Evolutionary conservation across 192 early-diverging fungal species (phyloP), one percentile per base, ranked within the genome.

Genomic region (Phycomyces nitens): DNA sequence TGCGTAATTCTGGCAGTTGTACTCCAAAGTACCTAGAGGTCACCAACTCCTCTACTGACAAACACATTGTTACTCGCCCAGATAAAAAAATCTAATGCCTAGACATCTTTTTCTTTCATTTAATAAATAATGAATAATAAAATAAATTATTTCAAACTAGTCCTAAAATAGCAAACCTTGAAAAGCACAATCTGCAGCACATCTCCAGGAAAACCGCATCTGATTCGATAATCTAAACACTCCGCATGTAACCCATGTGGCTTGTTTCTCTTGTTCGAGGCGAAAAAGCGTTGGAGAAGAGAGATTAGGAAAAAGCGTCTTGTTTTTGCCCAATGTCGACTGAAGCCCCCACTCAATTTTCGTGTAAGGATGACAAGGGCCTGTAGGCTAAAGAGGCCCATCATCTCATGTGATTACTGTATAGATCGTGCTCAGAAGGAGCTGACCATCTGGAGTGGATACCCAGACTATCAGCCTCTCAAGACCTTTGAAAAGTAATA

Each of bases 361-460:
- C 82, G 39, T 84, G 82, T 84, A 76, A 40, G 77, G 73, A 7
- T 62, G n/a, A 16, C 14, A 38, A 49, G 21, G 8, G 29, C 12
- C 16, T 1, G n/a, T 24, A 27, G n/a, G 20, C 5, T 54, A 34
- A 18, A 44, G 0, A 22, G 7, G 0, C 18, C 47, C 7, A 16
- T 2, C 29, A 7, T 3, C 34, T 71, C 34, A 11, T 38, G 22
- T 23, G 15, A n/a, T 52, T 47, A 7, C 16, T 47, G 20, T 23
- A 50, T 58, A 68, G 84, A 81, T 72, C 84, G 84, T 51, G 79
- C 82, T 14, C 68, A 74, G 60, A 75, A 76, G 56, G 82, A 77
- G 57, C 55, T 86, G 59, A 82, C 73, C 59, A 63, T 86, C 49
- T 81, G 74, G 67, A 69, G 64, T 59, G 82, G 84, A 16, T 71